Percentiles rank a stretch among this genome's conserved stretches.
Evolutionary conservation across 768 basidiomycete species (phyloP).

Genomic region (Termitomyces bulborhizus): DNA sequence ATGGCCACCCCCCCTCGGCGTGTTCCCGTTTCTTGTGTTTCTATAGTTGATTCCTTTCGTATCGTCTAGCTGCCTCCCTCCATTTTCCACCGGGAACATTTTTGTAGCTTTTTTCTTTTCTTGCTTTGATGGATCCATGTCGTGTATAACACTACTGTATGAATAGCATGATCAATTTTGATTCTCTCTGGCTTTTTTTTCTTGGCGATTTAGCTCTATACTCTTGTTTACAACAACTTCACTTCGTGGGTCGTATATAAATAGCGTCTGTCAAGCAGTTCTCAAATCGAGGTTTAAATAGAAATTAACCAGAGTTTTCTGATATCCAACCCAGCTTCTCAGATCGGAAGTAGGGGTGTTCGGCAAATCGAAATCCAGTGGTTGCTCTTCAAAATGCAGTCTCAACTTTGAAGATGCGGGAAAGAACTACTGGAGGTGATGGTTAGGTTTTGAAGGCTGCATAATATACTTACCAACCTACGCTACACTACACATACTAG

Average conservation of each 20-base stretch:
- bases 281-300: too few species aligned
- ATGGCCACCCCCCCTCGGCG: neutral
- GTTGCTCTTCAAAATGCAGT: too few species aligned
- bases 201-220: neutral
- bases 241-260: neutral
- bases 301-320: too few species aligned
- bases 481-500: too few species aligned
- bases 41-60: neutral
- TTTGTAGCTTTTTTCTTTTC: conserved; percentile 11
- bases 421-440: too few species aligned
- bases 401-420: too few species aligned
- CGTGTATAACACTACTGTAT: conserved; percentile 14
- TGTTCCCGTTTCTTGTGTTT: conserved; percentile 5
- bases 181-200: neutral
- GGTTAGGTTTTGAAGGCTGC: too few species aligned
- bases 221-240: neutral
- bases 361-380: too few species aligned
- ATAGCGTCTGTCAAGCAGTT: neutral
- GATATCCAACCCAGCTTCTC: too few species aligned
- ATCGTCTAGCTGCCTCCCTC: neutral
- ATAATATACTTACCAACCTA: too few species aligned
- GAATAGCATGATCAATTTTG: conserved; percentile 9
- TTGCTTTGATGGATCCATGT: conserved; percentile 12
- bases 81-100: conserved; percentile 1
- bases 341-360: too few species aligned